Conservation (phyloP, 306 rosid genomes). For the Pachyrhizus erosus region DNA sequence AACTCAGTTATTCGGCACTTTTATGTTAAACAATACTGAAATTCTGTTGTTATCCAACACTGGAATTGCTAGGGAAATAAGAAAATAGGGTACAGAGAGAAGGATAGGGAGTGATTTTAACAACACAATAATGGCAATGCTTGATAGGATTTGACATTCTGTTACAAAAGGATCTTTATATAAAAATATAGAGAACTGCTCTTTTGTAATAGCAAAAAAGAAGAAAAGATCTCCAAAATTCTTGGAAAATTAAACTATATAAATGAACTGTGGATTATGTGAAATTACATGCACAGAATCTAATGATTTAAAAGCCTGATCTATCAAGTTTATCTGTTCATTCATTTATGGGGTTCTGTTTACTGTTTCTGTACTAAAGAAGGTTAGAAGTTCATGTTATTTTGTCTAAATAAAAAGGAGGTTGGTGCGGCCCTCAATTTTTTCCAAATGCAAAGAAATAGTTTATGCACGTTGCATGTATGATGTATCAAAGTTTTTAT, state of each 20-base stretch:
- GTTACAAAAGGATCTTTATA: background rate
- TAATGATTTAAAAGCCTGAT: background rate
- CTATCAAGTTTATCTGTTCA: background rate
- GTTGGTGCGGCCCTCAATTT: background rate
- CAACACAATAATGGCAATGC: conserved; percentile 5
- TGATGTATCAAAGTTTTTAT: background rate
- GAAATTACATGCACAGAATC: background rate
- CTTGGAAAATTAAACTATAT: background rate
- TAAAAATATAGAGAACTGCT: background rate
- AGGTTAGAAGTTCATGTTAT: background rate
- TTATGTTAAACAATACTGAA: conserved; percentile 18
- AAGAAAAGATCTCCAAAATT: background rate
- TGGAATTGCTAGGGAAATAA: background rate
- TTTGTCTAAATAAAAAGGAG: background rate
- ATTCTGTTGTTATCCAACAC: background rate
- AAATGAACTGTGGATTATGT: background rate
- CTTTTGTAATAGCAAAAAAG: background rate
- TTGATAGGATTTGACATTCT: conserved; percentile 23
- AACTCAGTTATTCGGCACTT: background rate
- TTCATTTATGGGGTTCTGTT: background rate
- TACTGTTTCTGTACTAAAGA: background rate
- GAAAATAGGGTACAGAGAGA: background rate
- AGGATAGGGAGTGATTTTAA: background rate
- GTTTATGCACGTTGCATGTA: background rate
- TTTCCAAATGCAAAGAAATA: background rate